These are phyloP conservation scores for Fusarium sp. DNA, from an alignment of 2,329 filamentous ascomycete genomes.

Conservation along the genomic window DNA sequence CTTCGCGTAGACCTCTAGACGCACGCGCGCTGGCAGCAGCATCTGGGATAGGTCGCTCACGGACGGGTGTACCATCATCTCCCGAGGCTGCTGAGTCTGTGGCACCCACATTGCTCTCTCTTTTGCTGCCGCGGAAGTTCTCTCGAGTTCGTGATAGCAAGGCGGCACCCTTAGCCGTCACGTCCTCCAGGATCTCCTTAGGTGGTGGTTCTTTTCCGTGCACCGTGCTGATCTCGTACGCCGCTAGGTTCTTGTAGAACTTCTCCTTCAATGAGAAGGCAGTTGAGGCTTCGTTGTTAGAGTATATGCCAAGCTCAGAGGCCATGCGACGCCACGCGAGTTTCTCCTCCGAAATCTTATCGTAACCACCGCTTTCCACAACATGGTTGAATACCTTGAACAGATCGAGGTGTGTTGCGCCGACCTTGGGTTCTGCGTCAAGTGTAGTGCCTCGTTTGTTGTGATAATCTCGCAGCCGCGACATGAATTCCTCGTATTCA, in stretches of 20 bases:
- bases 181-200: conserved; percentile 88
- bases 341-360: conserved; percentile 85
- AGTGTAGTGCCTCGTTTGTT: conserved; percentile 82
- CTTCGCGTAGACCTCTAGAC: conserved; percentile 78
- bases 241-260: conserved; percentile 90
- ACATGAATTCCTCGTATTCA: conserved; percentile 85
- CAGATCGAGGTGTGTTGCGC: conserved; percentile 80
- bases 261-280: conserved; percentile 88
- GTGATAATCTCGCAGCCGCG: conserved; percentile 79
- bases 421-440: conserved; percentile 85
- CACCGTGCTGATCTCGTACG: conserved; percentile 85
- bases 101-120: conserved; percentile 63
- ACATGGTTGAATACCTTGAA: conserved; percentile 84
- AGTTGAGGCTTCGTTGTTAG: conserved; percentile 82
- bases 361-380: conserved; percentile 83
- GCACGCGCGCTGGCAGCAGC: conserved; percentile 68
- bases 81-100: conserved; percentile 71
- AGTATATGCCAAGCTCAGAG: conserved; percentile 79
- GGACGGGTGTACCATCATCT: conserved; percentile 70
- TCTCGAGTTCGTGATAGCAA: conserved; percentile 84
- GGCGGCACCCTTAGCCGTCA: conserved; percentile 85
- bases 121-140: conserved; percentile 72
- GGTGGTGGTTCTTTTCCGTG: conserved; percentile 86
- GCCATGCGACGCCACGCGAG: conserved; percentile 87
- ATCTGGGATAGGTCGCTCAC: conserved; percentile 66